Conservation (phyloP, 1,284 basidiomycete species). For the Malassezia restricta region DNA sequence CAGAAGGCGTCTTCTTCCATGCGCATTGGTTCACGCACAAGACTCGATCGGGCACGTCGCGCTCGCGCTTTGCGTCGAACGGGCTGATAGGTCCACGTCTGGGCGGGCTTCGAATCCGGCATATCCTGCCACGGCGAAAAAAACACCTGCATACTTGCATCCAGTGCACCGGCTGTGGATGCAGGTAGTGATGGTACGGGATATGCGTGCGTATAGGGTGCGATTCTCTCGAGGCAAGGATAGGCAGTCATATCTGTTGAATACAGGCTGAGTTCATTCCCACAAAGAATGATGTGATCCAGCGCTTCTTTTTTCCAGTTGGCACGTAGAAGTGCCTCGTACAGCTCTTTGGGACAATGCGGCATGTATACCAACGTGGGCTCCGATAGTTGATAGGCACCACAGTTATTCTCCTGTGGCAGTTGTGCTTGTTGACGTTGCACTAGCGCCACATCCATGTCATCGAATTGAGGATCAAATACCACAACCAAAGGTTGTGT, state of each 20-base stretch:
- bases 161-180: constrained; percentile 2
- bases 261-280: constrained; percentile 13
- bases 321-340: constrained; percentile 17
- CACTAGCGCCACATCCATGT: constrained; percentile 3
- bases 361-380: constrained; percentile 21
- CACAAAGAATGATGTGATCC: constrained; percentile 4
- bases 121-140: background rate
- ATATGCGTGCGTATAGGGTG: background rate
- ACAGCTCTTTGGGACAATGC: constrained; percentile 18
- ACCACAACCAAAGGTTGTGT: background rate
- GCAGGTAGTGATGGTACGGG: background rate
- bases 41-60: background rate
- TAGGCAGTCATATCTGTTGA: background rate
- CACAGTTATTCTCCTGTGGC: constrained; percentile 1
- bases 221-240: background rate
- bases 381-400: constrained; percentile 3
- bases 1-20: constrained; percentile 5
- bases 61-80: background rate
- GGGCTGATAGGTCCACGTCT: constrained; percentile 1
- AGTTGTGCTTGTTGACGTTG: background rate
- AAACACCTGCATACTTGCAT: constrained; percentile 6
- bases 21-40: background rate
- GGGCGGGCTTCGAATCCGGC: background rate
- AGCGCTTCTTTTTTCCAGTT: constrained; percentile 16
- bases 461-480: constrained; percentile 9